These are phyloP conservation scores for Picochlorum sp. DNA, from an alignment of 139 green algal species.

Conservation along the genomic window DNA sequence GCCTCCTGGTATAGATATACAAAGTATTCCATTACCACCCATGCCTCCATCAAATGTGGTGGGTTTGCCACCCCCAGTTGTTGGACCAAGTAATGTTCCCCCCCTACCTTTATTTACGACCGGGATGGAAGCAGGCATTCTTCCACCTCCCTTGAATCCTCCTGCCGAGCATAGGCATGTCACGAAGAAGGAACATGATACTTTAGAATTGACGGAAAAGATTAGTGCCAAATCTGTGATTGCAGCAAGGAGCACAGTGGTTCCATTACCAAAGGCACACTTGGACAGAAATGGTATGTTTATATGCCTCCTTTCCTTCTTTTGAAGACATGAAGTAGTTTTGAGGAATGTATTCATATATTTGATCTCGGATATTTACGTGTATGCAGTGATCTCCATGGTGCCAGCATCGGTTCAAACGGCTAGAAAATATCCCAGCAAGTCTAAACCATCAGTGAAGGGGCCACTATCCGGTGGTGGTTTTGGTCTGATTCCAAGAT, in stretches of 20 bases:
- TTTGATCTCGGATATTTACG: too few relatives aligned
- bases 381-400: slow-evolving; percentile 31
- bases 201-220: neutral
- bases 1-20: neutral
- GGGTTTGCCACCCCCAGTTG: too few relatives aligned
- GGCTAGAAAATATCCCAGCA: neutral
- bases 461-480: neutral
- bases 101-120: too few relatives aligned
- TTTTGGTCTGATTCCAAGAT: slow-evolving; percentile 1
- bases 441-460: neutral
- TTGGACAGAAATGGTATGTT: slow-evolving; percentile 34
- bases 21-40: slow-evolving; percentile 9
- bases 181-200: neutral
- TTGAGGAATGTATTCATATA: too few relatives aligned
- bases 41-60: slow-evolving; percentile 1
- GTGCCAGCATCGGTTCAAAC: slow-evolving; percentile 55
- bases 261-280: slow-evolving; percentile 54
- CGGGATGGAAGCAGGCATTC: too few relatives aligned
- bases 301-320: neutral
- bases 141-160: neutral
- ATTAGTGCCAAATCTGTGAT: slow-evolving; percentile 30
- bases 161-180: neutral
- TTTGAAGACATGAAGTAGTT: neutral
- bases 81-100: too few relatives aligned
- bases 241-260: slow-evolving; percentile 54